Conservation (phyloP, 2,329 filamentous ascomycete genomes). For the Akanthomyces muscarius region DNA sequence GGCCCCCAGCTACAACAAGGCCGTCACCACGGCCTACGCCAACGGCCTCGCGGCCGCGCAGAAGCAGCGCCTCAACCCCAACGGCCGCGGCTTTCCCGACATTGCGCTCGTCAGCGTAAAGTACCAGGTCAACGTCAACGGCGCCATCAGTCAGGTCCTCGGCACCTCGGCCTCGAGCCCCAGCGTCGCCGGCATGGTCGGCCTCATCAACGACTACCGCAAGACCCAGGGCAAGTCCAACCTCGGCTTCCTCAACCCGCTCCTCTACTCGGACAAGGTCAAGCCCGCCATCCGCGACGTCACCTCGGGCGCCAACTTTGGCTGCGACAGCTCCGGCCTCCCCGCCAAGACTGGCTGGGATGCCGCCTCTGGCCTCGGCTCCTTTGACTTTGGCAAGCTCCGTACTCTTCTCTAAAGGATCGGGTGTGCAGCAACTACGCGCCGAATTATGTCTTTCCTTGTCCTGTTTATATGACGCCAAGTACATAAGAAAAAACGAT, state of each 20-base stretch:
- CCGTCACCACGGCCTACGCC: slow-evolving; percentile 5
- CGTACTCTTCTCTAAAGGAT: neutral
- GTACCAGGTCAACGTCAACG: slow-evolving; percentile 5
- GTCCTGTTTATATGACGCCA: neutral
- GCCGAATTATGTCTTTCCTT: neutral
- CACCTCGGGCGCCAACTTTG: slow-evolving; percentile 16
- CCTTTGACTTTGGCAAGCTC: slow-evolving; percentile 19
- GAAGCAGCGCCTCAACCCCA: neutral
- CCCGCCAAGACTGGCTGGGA: slow-evolving; percentile 16
- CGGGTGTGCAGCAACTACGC: neutral
- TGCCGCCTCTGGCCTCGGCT: slow-evolving; percentile 14
- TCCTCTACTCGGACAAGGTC: slow-evolving; percentile 20
- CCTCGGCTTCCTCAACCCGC: slow-evolving; percentile 17
- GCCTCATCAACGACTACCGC: slow-evolving; percentile 17
- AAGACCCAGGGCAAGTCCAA: slow-evolving; percentile 9
- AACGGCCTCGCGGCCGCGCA: neutral
- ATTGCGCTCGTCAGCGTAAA: slow-evolving; percentile 13
- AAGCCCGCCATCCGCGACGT: slow-evolving; percentile 17
- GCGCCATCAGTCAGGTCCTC: neutral
- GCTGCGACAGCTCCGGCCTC: slow-evolving; percentile 14
- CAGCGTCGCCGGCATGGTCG: slow-evolving; percentile 5
- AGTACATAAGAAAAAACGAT: neutral
- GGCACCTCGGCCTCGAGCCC: slow-evolving; percentile 17
- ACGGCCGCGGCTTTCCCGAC: slow-evolving; percentile 15
- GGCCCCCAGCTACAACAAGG: slow-evolving; percentile 12